Evolutionary conservation across 2,329 filamentous ascomycete species (phyloP).

Genomic region (Pyrenophora tritici-repentis): DNA sequence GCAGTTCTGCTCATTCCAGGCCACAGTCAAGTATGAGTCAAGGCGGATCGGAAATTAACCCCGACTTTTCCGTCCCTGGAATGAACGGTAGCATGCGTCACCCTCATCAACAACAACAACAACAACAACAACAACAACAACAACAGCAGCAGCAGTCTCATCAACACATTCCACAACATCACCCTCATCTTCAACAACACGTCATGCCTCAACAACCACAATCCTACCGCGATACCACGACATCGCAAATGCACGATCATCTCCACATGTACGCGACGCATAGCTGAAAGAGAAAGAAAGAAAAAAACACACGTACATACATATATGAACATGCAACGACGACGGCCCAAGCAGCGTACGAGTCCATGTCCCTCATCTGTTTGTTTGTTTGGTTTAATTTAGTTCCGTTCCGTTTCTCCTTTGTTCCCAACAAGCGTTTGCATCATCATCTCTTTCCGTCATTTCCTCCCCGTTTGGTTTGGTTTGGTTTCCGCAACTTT

Average conservation of each 20-base stretch:
- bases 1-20: constrained; percentile 29
- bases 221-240: constrained; percentile 22
- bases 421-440: constrained; percentile 7
- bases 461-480: constrained; percentile 1
- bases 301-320: neutral
- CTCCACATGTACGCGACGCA: constrained; percentile 32
- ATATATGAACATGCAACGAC: constrained; percentile 3
- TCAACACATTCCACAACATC: constrained; percentile 21
- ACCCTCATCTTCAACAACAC: constrained; percentile 26
- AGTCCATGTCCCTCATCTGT: neutral
- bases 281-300: constrained; percentile 10
- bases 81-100: constrained; percentile 27
- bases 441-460: neutral
- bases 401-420: too few relatives aligned
- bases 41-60: constrained; percentile 24
- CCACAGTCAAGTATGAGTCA: constrained; percentile 32
- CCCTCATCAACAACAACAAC: constrained; percentile 22
- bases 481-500: too few relatives aligned
- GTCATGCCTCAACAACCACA: constrained; percentile 25
- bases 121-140: constrained; percentile 20
- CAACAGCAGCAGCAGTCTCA: constrained; percentile 18
- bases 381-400: neutral
- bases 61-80: constrained; percentile 27
- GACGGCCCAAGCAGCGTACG: constrained; percentile 3
- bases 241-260: constrained; percentile 30